Evolutionary conservation across 257 asterid genomes (phyloP), one percentile per base, ranked within the genome.

Genomic region (Solanum peruvianum): DNA sequence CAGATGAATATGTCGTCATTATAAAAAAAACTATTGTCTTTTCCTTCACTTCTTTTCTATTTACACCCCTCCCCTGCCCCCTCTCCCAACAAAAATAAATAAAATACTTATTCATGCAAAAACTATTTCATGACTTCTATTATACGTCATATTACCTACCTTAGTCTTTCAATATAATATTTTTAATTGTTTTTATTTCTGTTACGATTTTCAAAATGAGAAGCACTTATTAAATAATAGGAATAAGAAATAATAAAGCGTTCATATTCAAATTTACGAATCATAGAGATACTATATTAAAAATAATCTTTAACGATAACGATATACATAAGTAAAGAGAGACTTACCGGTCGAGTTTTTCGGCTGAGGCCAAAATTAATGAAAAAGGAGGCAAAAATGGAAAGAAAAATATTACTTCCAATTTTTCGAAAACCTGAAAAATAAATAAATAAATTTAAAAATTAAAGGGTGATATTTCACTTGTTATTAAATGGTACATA

Each of bases 281-380:
- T 31, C 0, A 66, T 13, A 7, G 3, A 18, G 10, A 18, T 7
- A 49, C 8, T 49, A 5, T 1, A 0, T 0, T 15, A 49, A 49
- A 49, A 49, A 49, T 49, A 49, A 49, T 14, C 3, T 49, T 49
- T 3, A 49, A 13, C 18, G 6, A 47, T 14, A 47, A 0, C 5
- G 39, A 35, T 1, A 6, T 5, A 52, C 1, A 42, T 5, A 41
- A 20, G 44, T 64, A 44, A 13, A 25, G 3, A 33, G 45, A 66
- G 21, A 66, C 62, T 89, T 91, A 95, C 99, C 18, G 97, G 98
- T 91, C 99, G 90, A 0, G 98, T 94, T 91, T 94, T 95, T 49
- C 93, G 86, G 85, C 99, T 96, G n/a, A 96, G 94, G 5, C 96
- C 97, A 12, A 91, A 31, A 93, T 96, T 93, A n/a, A 96, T 93